A percentile compares a stretch with the other conserved stretches of the same genome.
Evolutionary conservation across 2,329 filamentous ascomycete genomes (phyloP).

Genomic region (Diaporthe longicolla): DNA sequence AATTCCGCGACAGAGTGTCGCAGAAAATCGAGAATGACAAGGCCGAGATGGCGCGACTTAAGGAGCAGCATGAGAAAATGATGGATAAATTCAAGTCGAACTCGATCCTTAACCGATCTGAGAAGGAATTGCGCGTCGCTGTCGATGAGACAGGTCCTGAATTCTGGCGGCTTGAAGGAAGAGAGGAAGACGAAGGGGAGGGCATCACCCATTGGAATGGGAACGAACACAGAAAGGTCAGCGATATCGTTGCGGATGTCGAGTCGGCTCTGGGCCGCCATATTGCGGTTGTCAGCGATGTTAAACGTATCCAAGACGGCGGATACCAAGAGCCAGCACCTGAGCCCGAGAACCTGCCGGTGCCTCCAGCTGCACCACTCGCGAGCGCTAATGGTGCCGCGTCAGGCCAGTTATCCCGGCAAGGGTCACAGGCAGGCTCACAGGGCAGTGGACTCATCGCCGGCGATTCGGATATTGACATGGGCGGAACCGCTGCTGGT

Average conservation of each 20-base stretch:
- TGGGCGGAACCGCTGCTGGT: slow-evolving; percentile 74
- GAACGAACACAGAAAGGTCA: slow-evolving; percentile 69
- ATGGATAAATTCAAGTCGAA: slow-evolving; percentile 82
- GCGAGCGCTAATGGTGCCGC: slow-evolving; percentile 44
- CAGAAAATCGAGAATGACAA: slow-evolving; percentile 81
- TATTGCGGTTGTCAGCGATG: slow-evolving; percentile 73
- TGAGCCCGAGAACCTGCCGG: slow-evolving; percentile 54
- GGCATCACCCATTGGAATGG: slow-evolving; percentile 55
- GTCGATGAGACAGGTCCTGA: slow-evolving; percentile 73
- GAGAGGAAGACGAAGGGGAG: slow-evolving; percentile 65
- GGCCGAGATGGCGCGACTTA: slow-evolving; percentile 87
- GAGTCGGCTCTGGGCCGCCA: slow-evolving; percentile 79
- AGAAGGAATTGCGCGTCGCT: slow-evolving; percentile 80
- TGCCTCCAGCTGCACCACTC: slow-evolving; percentile 48
- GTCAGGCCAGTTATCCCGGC: slow-evolving; percentile 60
- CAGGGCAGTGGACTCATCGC: slow-evolving; percentile 69
- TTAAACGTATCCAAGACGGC: slow-evolving; percentile 83
- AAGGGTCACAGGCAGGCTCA: slow-evolving; percentile 68
- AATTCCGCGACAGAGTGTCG: slow-evolving; percentile 84
- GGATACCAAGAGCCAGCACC: slow-evolving; percentile 76
- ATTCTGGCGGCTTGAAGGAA: slow-evolving; percentile 75
- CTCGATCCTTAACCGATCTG: slow-evolving; percentile 79
- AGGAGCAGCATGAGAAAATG: slow-evolving; percentile 80
- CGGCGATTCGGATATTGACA: slow-evolving; percentile 74
- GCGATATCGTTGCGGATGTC: slow-evolving; percentile 81